Percentiles rank a stretch among this genome's conserved stretches.
Conservation (phyloP, 78 protist species). For the Dictyostelium firmibasis region DNA sequence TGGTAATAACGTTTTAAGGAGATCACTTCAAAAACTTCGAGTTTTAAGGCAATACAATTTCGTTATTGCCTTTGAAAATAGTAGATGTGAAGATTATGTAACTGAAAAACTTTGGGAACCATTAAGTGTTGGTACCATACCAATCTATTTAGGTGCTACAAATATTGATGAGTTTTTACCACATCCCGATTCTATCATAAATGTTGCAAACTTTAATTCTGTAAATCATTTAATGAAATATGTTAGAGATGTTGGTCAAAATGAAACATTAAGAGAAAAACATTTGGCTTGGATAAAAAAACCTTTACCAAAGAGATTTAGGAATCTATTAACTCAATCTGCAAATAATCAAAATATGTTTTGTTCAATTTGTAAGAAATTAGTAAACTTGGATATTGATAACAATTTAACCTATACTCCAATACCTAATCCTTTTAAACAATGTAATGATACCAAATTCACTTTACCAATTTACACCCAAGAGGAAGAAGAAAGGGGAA, state of each 20-base stretch:
- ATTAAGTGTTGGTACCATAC: neutral
- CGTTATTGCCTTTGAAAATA: neutral
- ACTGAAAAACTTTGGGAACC: constrained; percentile 32
- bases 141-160: constrained; percentile 72
- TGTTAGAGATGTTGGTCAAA: neutral
- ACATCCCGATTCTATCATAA: constrained; percentile 10
- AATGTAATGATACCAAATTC: neutral
- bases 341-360: neutral
- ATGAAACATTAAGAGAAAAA: constrained; percentile 17
- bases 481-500: neutral
- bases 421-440: neutral
- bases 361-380: neutral
- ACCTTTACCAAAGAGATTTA: neutral
- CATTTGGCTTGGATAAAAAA: constrained; percentile 38
- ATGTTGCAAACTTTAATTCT: constrained; percentile 18
- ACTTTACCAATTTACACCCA: neutral
- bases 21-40: neutral
- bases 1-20: neutral
- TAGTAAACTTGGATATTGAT: neutral
- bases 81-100: neutral
- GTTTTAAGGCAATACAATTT: neutral
- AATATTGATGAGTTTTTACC: constrained; percentile 33
- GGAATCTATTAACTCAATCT: neutral
- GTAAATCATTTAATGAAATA: constrained; percentile 3
- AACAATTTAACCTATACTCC: neutral